Conservation (phyloP, 2,329 filamentous ascomycete genomes). For the Diaporthe longicolla region DNA sequence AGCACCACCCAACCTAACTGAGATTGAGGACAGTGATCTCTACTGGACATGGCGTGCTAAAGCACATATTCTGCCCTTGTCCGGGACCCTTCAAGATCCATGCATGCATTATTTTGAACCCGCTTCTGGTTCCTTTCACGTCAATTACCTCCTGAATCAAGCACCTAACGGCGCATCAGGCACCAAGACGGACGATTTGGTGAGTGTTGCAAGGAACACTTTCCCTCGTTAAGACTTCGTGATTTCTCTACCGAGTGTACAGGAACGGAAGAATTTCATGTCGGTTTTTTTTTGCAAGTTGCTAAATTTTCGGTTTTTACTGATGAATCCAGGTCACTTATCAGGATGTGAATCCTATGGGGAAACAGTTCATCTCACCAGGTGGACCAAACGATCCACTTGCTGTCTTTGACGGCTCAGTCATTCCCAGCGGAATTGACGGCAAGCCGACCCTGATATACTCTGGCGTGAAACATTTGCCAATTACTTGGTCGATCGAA, state of each 20-base stretch:
- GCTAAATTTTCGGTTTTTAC: not conserved
- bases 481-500: slow-evolving; percentile 58
- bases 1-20: slow-evolving; percentile 56
- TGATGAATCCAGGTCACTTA: slow-evolving; percentile 48
- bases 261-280: too few relatives aligned
- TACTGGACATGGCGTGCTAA: slow-evolving; percentile 51
- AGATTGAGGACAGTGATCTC: slow-evolving; percentile 53
- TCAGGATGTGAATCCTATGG: slow-evolving; percentile 55
- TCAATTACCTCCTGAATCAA: slow-evolving; percentile 55
- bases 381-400: slow-evolving; percentile 54
- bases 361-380: slow-evolving; percentile 50
- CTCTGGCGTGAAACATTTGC: slow-evolving; percentile 59
- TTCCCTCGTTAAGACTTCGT: not conserved
- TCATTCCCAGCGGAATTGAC: slow-evolving; percentile 59
- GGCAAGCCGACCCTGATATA: slow-evolving; percentile 60
- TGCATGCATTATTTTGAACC: slow-evolving; percentile 62
- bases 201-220: not conserved
- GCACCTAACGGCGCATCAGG: slow-evolving; percentile 50
- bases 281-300: too few relatives aligned
- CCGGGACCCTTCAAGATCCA: slow-evolving; percentile 58
- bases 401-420: slow-evolving; percentile 61
- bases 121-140: slow-evolving; percentile 59
- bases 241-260: too few relatives aligned
- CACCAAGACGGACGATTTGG: slow-evolving; percentile 57
- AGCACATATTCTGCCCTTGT: slow-evolving; percentile 57